Evolutionary conservation across 768 basidiomycete species (phyloP).

Genomic region (Tremella fuciformis): DNA sequence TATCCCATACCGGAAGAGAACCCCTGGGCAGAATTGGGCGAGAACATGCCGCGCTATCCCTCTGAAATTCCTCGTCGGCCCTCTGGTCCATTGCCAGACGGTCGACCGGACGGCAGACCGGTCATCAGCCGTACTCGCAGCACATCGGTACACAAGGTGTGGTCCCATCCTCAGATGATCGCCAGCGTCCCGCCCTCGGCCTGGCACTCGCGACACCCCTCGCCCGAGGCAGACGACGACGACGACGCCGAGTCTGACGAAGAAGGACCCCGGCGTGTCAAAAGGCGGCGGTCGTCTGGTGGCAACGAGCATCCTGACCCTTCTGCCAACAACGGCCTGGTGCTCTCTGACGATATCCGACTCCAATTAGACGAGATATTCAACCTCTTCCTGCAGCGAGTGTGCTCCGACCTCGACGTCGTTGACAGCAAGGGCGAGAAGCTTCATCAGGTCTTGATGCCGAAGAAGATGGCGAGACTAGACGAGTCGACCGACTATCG

Average conservation of each 20-base stretch:
- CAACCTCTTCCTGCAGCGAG: conserved; percentile 77
- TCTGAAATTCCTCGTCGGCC: conserved; percentile 5
- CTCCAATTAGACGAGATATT: conserved; percentile 84
- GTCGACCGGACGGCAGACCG: conserved; percentile 17
- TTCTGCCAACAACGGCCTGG: conserved; percentile 16
- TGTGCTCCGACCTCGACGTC: conserved; percentile 88
- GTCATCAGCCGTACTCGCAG: conserved; percentile 38
- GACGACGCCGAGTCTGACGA: conserved; percentile 44
- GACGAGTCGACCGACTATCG: conserved; percentile 96
- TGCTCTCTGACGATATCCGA: conserved; percentile 62
- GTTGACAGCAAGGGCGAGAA: conserved; percentile 92
- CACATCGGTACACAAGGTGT: conserved; percentile 31
- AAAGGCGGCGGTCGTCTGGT: conserved; percentile 42
- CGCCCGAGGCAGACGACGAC: conserved; percentile 41
- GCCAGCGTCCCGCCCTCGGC: conserved; percentile 33
- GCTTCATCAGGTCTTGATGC: conserved; percentile 97
- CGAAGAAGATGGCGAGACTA: conserved; percentile 91
- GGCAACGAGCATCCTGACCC: conserved; percentile 26
- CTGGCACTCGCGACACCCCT: conserved; percentile 32
- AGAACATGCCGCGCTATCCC: conserved; percentile 13
- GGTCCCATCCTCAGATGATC: conserved; percentile 30
- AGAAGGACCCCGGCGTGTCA: conserved; percentile 33
- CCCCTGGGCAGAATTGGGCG: conserved; percentile 21
- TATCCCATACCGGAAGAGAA: conserved; percentile 30
- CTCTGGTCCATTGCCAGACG: conserved; percentile 6